These are phyloP conservation scores for Globisporangium paddicum DNA, from an alignment of 352 stramenopile species.

Conservation along the genomic window DNA sequence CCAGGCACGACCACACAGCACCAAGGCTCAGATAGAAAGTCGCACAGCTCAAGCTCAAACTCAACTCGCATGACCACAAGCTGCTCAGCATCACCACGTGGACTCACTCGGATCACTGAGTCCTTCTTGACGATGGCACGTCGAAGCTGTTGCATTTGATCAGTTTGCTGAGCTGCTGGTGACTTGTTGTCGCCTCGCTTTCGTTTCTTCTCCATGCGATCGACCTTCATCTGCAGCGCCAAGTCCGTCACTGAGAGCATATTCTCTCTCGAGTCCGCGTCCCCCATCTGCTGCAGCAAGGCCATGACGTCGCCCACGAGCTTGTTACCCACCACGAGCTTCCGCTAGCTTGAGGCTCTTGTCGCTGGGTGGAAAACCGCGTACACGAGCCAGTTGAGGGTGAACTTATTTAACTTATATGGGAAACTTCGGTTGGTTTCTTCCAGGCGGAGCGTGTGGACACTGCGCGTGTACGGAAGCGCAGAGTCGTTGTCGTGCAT, in stretches of 20 bases:
- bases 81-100: not conserved
- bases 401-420: conserved; percentile 5
- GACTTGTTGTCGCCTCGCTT: not conserved
- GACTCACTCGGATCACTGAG: not conserved
- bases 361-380: conserved; percentile 3
- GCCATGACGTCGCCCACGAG: not conserved
- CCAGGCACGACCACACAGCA: conserved; percentile 3
- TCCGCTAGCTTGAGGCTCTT: conserved; percentile 1
- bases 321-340: conserved; percentile 8
- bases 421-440: not conserved
- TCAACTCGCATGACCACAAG: not conserved
- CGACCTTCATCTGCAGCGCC: not conserved
- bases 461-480: not conserved
- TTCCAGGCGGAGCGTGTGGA: conserved; percentile 1
- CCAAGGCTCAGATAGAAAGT: not conserved
- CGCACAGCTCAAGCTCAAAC: not conserved
- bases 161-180: not conserved
- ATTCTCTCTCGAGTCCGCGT: not conserved
- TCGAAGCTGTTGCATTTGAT: not conserved
- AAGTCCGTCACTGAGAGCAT: not conserved
- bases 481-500: too few relatives aligned
- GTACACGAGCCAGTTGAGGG: conserved; percentile 8
- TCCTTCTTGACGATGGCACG: not conserved
- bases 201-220: not conserved
- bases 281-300: conserved; percentile 1